Conservation (phyloP, 2,329 filamentous ascomycete species). For the Fusarium marasasianum region DNA sequence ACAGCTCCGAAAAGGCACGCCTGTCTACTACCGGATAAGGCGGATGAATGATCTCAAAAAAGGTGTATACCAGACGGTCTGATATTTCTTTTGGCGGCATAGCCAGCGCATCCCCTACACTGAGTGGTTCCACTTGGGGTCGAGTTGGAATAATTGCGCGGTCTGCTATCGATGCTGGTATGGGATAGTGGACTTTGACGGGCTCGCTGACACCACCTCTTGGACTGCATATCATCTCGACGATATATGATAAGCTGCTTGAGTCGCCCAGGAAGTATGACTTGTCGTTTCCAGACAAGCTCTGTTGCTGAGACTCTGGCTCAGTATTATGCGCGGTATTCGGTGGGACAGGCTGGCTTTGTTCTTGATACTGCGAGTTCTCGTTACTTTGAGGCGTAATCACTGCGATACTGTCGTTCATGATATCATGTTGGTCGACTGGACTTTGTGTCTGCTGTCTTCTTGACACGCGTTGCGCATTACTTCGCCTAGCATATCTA, state of each 20-base stretch:
- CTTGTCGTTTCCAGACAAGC: neutral
- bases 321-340: neutral
- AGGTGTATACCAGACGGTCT: conserved; percentile 7
- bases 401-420: neutral
- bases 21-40: conserved; percentile 24
- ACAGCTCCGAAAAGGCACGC: neutral
- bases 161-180: conserved; percentile 29
- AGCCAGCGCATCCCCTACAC: conserved; percentile 12
- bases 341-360: accelerated
- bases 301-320: neutral
- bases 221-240: conserved; percentile 30
- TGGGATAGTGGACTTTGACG: conserved; percentile 34
- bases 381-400: neutral
- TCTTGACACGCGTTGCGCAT: neutral
- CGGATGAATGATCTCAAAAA: conserved; percentile 24
- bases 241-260: conserved; percentile 31
- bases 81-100: conserved; percentile 11
- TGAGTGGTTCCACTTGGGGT: neutral
- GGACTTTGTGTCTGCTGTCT: neutral
- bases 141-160: conserved; percentile 1
- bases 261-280: conserved; percentile 24
- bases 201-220: conserved; percentile 26
- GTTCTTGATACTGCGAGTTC: accelerated
- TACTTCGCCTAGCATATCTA: conserved; percentile 13
- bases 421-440: neutral